Conservation (phyloP, 1,284 basidiomycete genomes). For the Irpex lacteus region DNA sequence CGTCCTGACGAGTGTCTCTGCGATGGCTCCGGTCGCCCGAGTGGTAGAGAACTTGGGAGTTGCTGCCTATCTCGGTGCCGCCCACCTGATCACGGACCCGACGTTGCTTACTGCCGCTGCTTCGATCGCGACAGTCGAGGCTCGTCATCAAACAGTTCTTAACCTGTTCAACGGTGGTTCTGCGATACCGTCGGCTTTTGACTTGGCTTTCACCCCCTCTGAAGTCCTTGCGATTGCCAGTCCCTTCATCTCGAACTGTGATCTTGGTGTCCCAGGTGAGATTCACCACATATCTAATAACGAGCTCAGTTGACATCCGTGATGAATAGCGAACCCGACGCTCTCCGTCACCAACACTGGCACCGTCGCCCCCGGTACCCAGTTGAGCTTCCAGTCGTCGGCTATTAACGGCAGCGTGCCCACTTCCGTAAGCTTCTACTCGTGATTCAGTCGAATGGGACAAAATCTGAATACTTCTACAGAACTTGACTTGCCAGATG, state of each 20-base stretch:
- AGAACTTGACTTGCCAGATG: conserved; percentile 76
- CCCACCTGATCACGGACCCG: conserved; percentile 63
- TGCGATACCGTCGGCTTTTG: conserved; percentile 67
- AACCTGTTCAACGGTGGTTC: conserved; percentile 65
- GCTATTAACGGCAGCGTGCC: conserved; percentile 48
- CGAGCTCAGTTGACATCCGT: conserved; percentile 2
- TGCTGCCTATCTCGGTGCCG: conserved; percentile 76
- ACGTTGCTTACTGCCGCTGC: conserved; percentile 66
- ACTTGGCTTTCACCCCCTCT: conserved; percentile 63
- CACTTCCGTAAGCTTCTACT: conserved; percentile 38
- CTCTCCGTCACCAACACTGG: conserved; percentile 65
- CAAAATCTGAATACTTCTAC: conserved; percentile 1
- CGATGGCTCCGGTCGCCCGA: conserved; percentile 75
- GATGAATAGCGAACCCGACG: conserved; percentile 51
- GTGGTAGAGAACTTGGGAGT: conserved; percentile 81
- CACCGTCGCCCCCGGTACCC: conserved; percentile 50
- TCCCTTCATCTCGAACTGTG: conserved; percentile 72
- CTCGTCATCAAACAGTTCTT: conserved; percentile 76
- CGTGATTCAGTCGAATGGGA: not conserved
- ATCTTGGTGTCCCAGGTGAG: conserved; percentile 57
- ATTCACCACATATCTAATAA: conserved; percentile 3
- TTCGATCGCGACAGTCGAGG: conserved; percentile 79
- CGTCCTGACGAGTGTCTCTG: conserved; percentile 63
- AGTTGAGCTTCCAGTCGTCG: conserved; percentile 57
- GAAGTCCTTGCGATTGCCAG: conserved; percentile 76